Evolutionary conservation across 352 stramenopile species (phyloP).

Genomic region (Phytophthora uliginosa): DNA sequence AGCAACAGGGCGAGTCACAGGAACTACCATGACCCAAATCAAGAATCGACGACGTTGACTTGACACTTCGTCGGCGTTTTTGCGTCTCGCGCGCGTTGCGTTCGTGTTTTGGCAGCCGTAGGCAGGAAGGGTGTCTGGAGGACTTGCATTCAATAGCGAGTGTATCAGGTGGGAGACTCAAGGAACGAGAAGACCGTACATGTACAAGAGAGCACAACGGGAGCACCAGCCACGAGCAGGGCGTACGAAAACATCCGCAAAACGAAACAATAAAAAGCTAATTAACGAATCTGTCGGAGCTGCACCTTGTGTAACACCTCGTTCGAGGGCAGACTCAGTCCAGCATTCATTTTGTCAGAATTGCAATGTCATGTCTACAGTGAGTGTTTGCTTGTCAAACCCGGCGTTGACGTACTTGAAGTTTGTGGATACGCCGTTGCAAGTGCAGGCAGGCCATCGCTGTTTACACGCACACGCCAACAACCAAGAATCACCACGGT

Average conservation of each 20-base stretch:
- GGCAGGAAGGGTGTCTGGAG: background rate
- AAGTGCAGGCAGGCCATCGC: conserved; percentile 5
- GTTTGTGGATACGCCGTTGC: conserved; percentile 8
- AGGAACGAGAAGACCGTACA: background rate
- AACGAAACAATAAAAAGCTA: conserved; percentile 44
- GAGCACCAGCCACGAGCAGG: conserved; percentile 22
- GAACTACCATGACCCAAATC: conserved; percentile 16
- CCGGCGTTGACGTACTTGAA: conserved; percentile 14
- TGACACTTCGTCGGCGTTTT: conserved; percentile 10
- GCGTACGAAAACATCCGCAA: conserved; percentile 12
- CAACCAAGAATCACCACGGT: background rate
- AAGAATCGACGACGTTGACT: conserved; percentile 10
- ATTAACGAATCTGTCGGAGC: conserved; percentile 33
- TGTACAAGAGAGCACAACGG: background rate
- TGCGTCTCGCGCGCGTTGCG: conserved; percentile 15
- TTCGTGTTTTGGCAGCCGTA: conserved; percentile 11
- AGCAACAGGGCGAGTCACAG: conserved; percentile 22
- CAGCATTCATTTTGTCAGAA: background rate
- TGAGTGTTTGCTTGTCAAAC: background rate
- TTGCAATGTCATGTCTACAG: background rate
- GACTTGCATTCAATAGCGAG: conserved; percentile 3
- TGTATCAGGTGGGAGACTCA: background rate
- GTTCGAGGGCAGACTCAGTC: background rate
- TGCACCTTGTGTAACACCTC: too few relatives aligned
- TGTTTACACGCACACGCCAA: background rate